A percentile compares a stretch with the other conserved stretches of the same genome.
These are phyloP conservation scores for Phyllosticta capitalensis DNA, from an alignment of 2,329 filamentous ascomycete genomes.

Conservation along the genomic window DNA sequence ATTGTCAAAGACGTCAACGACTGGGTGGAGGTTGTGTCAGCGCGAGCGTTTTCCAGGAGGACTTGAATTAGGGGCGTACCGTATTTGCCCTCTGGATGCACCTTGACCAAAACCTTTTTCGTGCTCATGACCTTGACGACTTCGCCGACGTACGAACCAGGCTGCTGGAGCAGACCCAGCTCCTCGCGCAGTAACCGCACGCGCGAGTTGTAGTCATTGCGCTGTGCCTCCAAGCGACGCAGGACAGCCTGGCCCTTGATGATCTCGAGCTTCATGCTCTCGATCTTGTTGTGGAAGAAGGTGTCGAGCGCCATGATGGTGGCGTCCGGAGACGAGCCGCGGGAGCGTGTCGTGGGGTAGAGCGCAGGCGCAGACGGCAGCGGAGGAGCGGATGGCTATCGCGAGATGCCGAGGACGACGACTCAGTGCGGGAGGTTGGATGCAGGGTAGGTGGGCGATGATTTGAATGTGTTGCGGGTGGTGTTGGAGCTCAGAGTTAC, in stretches of 20 bases:
- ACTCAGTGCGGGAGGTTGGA: background rate
- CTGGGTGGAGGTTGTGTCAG: slow-evolving; percentile 41
- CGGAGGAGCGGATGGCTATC: background rate
- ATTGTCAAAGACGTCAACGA: slow-evolving; percentile 88
- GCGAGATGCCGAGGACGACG: background rate
- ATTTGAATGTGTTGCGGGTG: slow-evolving; percentile 1
- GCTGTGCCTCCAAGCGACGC: slow-evolving; percentile 88
- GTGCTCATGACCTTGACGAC: slow-evolving; percentile 99
- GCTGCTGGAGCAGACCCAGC: slow-evolving; percentile 89
- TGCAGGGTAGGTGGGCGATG: background rate
- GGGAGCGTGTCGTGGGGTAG: background rate
- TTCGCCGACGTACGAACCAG: slow-evolving; percentile 95
- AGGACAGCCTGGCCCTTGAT: slow-evolving; percentile 96
- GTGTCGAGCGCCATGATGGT: slow-evolving; percentile 92
- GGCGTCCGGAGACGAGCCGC: slow-evolving; percentile 15
- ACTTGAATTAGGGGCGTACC: slow-evolving; percentile 50
- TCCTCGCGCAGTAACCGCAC: slow-evolving; percentile 92
- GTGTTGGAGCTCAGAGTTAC: slow-evolving; percentile 8
- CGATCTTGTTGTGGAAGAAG: slow-evolving; percentile 99
- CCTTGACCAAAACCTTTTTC: slow-evolving; percentile 98
- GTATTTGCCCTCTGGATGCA: slow-evolving; percentile 99
- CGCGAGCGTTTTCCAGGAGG: background rate
- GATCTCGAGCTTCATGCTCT: slow-evolving; percentile 99
- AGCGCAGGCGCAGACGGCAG: background rate
- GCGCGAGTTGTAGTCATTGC: slow-evolving; percentile 98